Evolutionary conservation across 78 protist genomes (phyloP), one percentile per base, ranked within the genome.

Genomic region (Guillardia theta): DNA sequence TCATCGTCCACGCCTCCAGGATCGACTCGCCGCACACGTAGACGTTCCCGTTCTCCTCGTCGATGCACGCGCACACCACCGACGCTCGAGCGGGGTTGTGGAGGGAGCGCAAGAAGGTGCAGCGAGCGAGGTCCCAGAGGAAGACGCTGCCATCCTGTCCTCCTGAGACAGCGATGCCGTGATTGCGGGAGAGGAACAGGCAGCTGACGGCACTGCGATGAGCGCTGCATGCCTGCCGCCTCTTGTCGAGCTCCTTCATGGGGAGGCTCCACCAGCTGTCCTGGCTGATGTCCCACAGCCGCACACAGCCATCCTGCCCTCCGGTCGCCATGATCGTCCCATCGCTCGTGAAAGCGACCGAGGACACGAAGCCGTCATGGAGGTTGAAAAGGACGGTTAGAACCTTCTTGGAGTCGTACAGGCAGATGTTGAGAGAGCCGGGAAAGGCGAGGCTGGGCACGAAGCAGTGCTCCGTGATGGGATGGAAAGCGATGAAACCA

Each of bases 321-420:
- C 96, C 98, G 43, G 83, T 80, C 6, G 95, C 96, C 44, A 94
- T 45, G 30, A 95, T 90, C 27, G 78, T 33, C 44, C 96, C 96
- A 58, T 95, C 96, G 36, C 95, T 95, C 15, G 96, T 76, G 8
- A 92, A 64, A 2, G 95, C 95, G 10, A 97, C 47, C 54, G 94
- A 76, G 53, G 88, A 58, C 1, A 97, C 96, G 0, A 96, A 93
- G 4, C 94, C 92, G 46, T 94, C 48, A 88, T 97, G 98, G 48
- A 92, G 95, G 83, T 88, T n/a, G n/a, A n/a, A n/a, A n/a, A n/a
- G n/a, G n/a, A n/a, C n/a, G n/a, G n/a, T n/a, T n/a, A n/a, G n/a
- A n/a, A n/a, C n/a, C n/a, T n/a, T n/a, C n/a, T n/a, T n/a, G n/a
- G n/a, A n/a, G n/a, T n/a, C n/a, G n/a, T n/a, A n/a, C n/a, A n/a